Base-by-base conservation (phyloP, 176 grass and related monocot species). In the Bromus sterilis region DNA sequence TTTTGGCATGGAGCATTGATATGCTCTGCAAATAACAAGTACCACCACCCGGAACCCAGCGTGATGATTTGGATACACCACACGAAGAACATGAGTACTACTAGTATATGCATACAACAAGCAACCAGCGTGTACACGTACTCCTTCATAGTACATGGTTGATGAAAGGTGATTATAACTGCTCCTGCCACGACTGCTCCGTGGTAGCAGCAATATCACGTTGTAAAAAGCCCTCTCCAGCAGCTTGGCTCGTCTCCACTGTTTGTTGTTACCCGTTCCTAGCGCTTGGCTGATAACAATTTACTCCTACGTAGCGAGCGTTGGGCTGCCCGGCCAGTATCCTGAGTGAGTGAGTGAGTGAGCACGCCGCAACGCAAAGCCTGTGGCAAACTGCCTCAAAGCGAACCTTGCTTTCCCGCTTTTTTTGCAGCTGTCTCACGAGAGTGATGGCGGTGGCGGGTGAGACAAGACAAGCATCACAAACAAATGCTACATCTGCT, bases 391-490 rank as follows among this genome's bases (percentile, higher is more conserved):
- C 66, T 76, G 77, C 71, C 25, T 46, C 28, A 46, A 74, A 84
- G 76, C 56, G 30, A 79, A 2, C 31, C 41, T 26, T 80, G 70
- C 70, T 85, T 80, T 80, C 75, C 76, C 23, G 58, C 11, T 10
- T 18, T 7, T 15, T 78, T 13, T 25, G 51, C 67, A 72, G 56
- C 3, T 31, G 2, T 11, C 49, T 33, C 81, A 33, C 41, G n/a
- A n/a, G 26, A 56, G 77, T 77, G 63, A 71, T 31, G 37, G 26
- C 1, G 57, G 18, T 4, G 21, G 11, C 24, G 35, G 21, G 67
- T 24, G 49, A 84, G 87, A 88, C 86, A 84, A 84, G 87, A 88
- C 86, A 84, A 59, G 16, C 67, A 80, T 60, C 69, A 73, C 23
- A 63, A 75, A 89, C 81, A 84, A 84, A 21, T 7, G 44, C 71